A percentile compares a stretch with the other conserved stretches of the same genome.
phyloP scores from a whole-genome alignment of 306 rosid species.

The Carpinus fangiana region DNA sequence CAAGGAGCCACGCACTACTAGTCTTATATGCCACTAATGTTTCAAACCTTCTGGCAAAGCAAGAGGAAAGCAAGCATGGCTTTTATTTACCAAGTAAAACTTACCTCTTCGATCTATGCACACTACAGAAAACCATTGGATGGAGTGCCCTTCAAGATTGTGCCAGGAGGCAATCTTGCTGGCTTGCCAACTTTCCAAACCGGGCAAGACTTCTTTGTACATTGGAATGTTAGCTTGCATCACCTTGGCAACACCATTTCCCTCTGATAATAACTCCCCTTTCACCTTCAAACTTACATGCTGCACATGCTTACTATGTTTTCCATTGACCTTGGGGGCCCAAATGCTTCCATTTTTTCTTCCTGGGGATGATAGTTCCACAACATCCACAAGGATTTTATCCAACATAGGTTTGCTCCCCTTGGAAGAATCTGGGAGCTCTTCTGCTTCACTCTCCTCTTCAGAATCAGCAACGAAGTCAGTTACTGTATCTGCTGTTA shows the following conservation, averaged over 20 bases:
- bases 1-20: neutral
- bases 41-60: neutral
- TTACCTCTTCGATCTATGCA: conserved; percentile 90
- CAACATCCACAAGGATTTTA: conserved; percentile 47
- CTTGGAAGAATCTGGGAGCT: conserved; percentile 44
- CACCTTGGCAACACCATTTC: conserved; percentile 59
- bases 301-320: conserved; percentile 67
- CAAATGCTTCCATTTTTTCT: conserved; percentile 58
- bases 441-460: conserved; percentile 72
- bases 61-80: neutral
- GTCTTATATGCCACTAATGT: conserved; percentile 1
- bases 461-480: conserved; percentile 74
- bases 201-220: conserved; percentile 84
- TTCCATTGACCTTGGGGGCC: conserved; percentile 87
- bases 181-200: conserved; percentile 88
- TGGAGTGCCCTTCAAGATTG: conserved; percentile 77
- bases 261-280: conserved; percentile 63
- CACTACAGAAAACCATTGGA: conserved; percentile 82
- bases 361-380: conserved; percentile 52
- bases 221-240: conserved; percentile 68
- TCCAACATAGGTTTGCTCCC: conserved; percentile 53
- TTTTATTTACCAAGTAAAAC: neutral
- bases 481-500: conserved; percentile 77
- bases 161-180: conserved; percentile 92
- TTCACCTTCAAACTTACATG: conserved; percentile 55